Evolutionary conservation across 1,284 basidiomycete genomes (phyloP).

Genomic region (Stereum hirsutum): DNA sequence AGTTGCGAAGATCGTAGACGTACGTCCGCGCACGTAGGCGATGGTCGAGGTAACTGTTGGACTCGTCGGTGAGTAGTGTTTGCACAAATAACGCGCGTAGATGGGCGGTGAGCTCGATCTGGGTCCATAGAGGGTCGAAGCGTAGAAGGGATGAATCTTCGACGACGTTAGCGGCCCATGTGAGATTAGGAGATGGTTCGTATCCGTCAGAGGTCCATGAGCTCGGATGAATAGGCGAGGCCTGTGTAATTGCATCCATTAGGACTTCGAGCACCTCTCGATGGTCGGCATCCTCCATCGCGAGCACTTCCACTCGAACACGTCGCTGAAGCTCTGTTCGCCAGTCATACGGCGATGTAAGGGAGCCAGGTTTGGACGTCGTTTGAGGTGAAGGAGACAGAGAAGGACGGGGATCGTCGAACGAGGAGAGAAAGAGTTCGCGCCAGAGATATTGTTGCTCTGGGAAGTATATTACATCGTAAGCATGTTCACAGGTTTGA

Average conservation of each 20-base stretch:
- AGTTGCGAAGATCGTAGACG: slow-evolving; percentile 58
- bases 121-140: slow-evolving; percentile 23
- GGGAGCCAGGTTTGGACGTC: neutral
- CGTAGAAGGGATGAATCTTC: slow-evolving; percentile 13
- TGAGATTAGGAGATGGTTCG: slow-evolving; percentile 15
- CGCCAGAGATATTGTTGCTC: slow-evolving; percentile 57
- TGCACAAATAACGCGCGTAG: too few species aligned
- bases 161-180: slow-evolving; percentile 32
- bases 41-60: too few species aligned
- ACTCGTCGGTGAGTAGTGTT: too few species aligned
- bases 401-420: slow-evolving; percentile 45
- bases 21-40: slow-evolving; percentile 38
- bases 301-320: slow-evolving; percentile 18
- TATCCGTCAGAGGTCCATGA: too few species aligned
- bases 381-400: neutral
- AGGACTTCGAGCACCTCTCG: slow-evolving; percentile 28
- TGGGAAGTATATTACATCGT: slow-evolving; percentile 35
- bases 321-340: slow-evolving; percentile 21
- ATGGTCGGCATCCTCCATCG: slow-evolving; percentile 11
- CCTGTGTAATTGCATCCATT: slow-evolving; percentile 33
- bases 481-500: slow-evolving; percentile 37
- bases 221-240: slow-evolving; percentile 23
- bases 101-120: too few species aligned
- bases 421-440: slow-evolving; percentile 44
- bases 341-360: slow-evolving; percentile 18